These are phyloP conservation scores for Firmiana major DNA, from an alignment of 345 rosid genomes.

Conservation along the genomic window DNA sequence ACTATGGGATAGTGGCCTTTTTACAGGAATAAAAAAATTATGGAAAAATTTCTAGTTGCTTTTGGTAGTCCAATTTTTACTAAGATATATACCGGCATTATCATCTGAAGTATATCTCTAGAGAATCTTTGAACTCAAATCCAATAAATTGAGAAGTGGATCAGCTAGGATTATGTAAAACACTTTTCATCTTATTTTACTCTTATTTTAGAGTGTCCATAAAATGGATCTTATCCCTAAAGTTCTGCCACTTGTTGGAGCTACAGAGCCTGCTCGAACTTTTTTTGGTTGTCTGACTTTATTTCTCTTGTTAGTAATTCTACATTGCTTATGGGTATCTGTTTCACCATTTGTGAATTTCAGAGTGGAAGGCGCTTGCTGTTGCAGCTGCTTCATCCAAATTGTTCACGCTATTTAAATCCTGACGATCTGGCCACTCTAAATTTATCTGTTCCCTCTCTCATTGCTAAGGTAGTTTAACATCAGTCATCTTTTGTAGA, in stretches of 20 bases:
- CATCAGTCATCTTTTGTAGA: slow-evolving; percentile 3
- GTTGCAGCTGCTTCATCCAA: slow-evolving; percentile 80
- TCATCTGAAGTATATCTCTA: background rate
- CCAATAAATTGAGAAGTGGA: background rate
- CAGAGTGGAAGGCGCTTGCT: slow-evolving; percentile 77
- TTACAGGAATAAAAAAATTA: background rate
- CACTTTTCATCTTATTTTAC: background rate
- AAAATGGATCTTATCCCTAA: background rate
- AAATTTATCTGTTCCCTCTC: slow-evolving; percentile 57
- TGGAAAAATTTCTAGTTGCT: background rate
- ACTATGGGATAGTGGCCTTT: background rate
- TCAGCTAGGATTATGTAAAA: background rate
- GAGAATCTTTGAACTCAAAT: background rate
- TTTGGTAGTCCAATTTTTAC: background rate
- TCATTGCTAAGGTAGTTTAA: slow-evolving; percentile 55
- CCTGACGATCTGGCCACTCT: slow-evolving; percentile 73
- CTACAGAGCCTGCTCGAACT: background rate
- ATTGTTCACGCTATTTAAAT: slow-evolving; percentile 66
- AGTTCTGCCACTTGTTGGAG: slow-evolving; percentile 1
- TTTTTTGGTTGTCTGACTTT: background rate
- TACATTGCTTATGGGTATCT: slow-evolving; percentile 7
- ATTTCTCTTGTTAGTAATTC: slow-evolving; percentile 11
- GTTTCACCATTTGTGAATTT: slow-evolving; percentile 14
- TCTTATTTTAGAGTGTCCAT: background rate
- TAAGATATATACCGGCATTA: background rate